Evolutionary conservation across 2,329 filamentous ascomycete species (phyloP), one percentile per base, ranked within the genome.

Genomic region (Sclerotinia subarctica): DNA sequence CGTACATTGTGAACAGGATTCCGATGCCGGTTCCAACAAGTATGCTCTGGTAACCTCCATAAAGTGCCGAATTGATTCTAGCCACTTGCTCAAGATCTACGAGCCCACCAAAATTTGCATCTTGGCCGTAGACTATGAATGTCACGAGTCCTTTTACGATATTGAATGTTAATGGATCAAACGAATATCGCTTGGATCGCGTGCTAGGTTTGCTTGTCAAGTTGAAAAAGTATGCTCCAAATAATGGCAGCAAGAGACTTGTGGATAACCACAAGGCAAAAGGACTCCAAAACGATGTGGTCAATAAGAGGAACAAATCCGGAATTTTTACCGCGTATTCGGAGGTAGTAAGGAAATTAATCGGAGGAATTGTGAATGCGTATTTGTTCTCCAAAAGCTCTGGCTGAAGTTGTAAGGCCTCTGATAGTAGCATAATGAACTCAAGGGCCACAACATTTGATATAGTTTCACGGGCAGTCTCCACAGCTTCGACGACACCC

Each of bases 131-230:
- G 24, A 97, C 88, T 46, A 94, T 84, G 78, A 91, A 97, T 10
- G 91, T 88, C 69, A 94, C 79, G 66, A 98, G 78, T 0, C 90
- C 94, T 82, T 97, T 97, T 74, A 87, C 87, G 68, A 98, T 88
- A 81, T 94, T 96, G 81, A 96, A 99, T 29, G 90, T 91, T 76
- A 98, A 81, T 5, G 94, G 94, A 78, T 99, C 95, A 72, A 94
- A 88, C 7, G 83, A 81, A 72, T 89, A 88, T 71, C 87, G 85
- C 73, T 82, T 74, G 15, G 35, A 71, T 59, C 74, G 72, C 1
- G 69, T 58, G 54, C 65, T 73, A 51, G 83, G 81, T 53, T 85
- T 83, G 65, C 86, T 80, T 51, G 89, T 92, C 75, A 97, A 79
- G 80, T 98, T 98, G 85, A 96, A 90, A 78, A 97, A 96, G 82